These are phyloP conservation scores for Lachancea thermotolerans DNA, from an alignment of 805 yeast species.

Conservation along the genomic window DNA sequence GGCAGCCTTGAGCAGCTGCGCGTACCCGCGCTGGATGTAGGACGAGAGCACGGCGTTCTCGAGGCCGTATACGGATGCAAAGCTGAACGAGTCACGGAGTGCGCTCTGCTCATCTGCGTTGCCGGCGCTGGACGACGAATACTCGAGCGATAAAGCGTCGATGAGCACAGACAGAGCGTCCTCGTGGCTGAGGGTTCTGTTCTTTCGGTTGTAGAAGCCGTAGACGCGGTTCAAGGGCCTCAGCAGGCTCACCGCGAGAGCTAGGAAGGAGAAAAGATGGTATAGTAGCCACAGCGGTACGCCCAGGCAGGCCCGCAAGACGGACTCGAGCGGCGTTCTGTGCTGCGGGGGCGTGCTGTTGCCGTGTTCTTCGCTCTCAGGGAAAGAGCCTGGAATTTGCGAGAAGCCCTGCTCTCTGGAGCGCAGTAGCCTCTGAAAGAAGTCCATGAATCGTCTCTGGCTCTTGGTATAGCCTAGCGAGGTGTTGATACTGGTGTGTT, in stretches of 20 bases:
- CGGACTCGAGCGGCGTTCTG: constrained; percentile 4
- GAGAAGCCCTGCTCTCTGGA: constrained; percentile 13
- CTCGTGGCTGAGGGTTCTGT: constrained; percentile 7
- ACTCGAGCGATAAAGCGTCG: constrained; percentile 3
- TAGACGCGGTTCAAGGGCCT: constrained; percentile 20
- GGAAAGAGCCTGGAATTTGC: constrained; percentile 12
- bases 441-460: constrained; percentile 10
- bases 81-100: constrained; percentile 8
- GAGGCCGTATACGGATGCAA: constrained; percentile 24
- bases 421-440: constrained; percentile 13
- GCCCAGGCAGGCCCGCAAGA: constrained; percentile 9
- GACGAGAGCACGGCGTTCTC: constrained; percentile 17
- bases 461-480: no score
- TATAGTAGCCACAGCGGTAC: constrained; percentile 17
- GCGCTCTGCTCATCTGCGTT: background rate
- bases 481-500: no score
- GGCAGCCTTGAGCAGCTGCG: constrained; percentile 67
- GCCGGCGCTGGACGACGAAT: constrained; percentile 6
- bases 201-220: constrained; percentile 19
- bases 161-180: constrained; percentile 5
- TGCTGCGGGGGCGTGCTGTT: no score
- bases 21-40: constrained; percentile 58
- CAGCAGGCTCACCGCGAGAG: constrained; percentile 11
- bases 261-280: constrained; percentile 10
- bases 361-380: background rate